phyloP scores from a whole-genome alignment of 176 grass and related monocot species.

The Melocanna baccifera region DNA sequence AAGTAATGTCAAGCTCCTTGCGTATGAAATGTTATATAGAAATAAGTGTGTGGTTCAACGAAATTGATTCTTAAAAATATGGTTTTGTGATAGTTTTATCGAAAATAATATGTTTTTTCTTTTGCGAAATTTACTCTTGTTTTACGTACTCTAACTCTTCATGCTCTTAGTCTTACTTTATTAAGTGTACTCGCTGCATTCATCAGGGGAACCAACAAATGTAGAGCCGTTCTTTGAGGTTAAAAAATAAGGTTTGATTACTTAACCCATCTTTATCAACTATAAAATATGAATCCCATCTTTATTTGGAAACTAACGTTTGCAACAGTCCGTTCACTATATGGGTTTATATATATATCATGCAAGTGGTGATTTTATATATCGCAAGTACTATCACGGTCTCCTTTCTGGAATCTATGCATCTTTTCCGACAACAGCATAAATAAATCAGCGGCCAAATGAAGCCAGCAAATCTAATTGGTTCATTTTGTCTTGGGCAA shows the following conservation, averaged over 20 bases:
- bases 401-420: not conserved
- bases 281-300: no score
- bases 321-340: not conserved
- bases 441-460: not conserved
- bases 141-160: not conserved
- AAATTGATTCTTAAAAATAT: no score
- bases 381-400: not conserved
- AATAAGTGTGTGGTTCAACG: no score
- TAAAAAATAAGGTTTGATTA: not conserved
- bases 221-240: not conserved
- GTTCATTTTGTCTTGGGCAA: not conserved
- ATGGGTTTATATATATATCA: not conserved
- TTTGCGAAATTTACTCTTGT: no score
- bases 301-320: no score
- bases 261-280: constrained; percentile 17
- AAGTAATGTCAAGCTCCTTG: no score
- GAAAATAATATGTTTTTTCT: no score
- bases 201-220: not conserved
- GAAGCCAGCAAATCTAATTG: not conserved
- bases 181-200: not conserved
- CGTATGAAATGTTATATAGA: no score
- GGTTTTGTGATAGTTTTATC: no score
- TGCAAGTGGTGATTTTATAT: not conserved
- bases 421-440: not conserved
- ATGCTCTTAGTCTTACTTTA: not conserved